A percentile compares a stretch with the other conserved stretches of the same genome.
Evolutionary conservation across 805 yeast genomes (phyloP).

Genomic region (Lachancea sp.): DNA sequence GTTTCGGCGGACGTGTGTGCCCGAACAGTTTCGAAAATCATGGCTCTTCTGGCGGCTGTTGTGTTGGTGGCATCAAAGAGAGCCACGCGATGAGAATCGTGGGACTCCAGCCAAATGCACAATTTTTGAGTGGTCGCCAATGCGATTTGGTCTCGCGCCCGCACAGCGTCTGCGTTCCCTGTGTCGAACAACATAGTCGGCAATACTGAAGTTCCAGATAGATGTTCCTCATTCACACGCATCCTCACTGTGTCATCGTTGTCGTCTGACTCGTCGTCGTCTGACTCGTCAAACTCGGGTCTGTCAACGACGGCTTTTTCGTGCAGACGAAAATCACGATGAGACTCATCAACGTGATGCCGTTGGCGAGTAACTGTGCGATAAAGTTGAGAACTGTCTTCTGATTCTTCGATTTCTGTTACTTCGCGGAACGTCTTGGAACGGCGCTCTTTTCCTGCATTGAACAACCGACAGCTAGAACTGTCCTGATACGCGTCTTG

Average conservation of each 20-base stretch:
- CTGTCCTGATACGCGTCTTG: slow-evolving; percentile 1
- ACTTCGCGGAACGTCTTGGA: background rate
- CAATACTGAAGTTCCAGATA: background rate
- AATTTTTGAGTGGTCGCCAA: slow-evolving; percentile 39
- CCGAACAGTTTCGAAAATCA: slow-evolving; percentile 36
- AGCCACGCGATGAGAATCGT: slow-evolving; percentile 38
- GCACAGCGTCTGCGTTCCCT: slow-evolving; percentile 31
- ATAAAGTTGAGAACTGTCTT: background rate
- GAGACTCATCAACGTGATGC: background rate
- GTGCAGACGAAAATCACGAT: background rate
- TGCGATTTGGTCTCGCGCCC: slow-evolving; percentile 41
- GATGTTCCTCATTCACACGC: too few relatives aligned
- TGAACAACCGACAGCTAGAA: slow-evolving; percentile 48
- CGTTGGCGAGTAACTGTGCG: slow-evolving; percentile 8
- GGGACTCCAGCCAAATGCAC: slow-evolving; percentile 28
- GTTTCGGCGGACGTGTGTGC: slow-evolving; percentile 4
- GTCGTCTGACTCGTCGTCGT: background rate
- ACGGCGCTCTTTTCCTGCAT: slow-evolving; percentile 66
- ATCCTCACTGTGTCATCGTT: too few relatives aligned
- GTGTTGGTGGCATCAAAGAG: slow-evolving; percentile 50
- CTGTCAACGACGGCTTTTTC: background rate
- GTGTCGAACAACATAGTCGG: slow-evolving; percentile 35
- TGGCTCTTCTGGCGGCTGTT: slow-evolving; percentile 37
- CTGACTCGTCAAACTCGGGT: background rate
- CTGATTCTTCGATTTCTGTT: background rate